Evolutionary conservation across 148 eudicot species (phyloP).

Genomic region (Camellia japonica): DNA sequence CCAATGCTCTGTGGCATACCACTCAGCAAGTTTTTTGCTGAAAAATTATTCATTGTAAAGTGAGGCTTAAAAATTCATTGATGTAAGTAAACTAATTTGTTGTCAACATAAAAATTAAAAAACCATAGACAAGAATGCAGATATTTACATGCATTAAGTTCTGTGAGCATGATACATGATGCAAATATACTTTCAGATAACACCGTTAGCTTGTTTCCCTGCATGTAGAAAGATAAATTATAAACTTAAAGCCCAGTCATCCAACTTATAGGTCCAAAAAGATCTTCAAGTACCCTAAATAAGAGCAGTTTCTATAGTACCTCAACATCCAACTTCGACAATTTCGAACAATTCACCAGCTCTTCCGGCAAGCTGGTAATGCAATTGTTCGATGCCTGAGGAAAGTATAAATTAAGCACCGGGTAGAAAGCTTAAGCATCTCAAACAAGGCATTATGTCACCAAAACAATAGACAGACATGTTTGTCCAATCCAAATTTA

Average conservation of each 20-base stretch:
- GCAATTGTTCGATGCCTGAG: slow-evolving; percentile 79
- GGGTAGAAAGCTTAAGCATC: slow-evolving; percentile 10
- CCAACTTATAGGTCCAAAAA: not conserved
- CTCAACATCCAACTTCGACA: slow-evolving; percentile 80
- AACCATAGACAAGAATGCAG: slow-evolving; percentile 9
- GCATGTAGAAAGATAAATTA: slow-evolving; percentile 15
- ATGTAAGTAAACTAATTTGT: not conserved
- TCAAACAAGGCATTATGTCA: not conserved
- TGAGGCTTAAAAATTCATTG: not conserved
- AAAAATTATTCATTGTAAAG: slow-evolving; percentile 2
- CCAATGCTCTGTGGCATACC: slow-evolving; percentile 82
- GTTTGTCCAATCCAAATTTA: not conserved
- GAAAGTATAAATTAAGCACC: slow-evolving; percentile 11
- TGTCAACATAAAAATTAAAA: slow-evolving; percentile 3
- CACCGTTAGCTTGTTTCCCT: slow-evolving; percentile 85
- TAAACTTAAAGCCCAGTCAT: slow-evolving; percentile 5
- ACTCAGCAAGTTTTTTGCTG: slow-evolving; percentile 77
- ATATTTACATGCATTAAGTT: slow-evolving; percentile 77
- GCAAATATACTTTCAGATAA: slow-evolving; percentile 61
- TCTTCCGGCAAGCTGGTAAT: slow-evolving; percentile 85
- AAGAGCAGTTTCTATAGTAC: slow-evolving; percentile 35
- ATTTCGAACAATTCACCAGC: slow-evolving; percentile 58
- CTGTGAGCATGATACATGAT: slow-evolving; percentile 79
- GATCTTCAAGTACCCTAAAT: not conserved
- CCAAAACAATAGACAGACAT: not conserved